Evolutionary conservation across 2,329 filamentous ascomycete species (phyloP), one percentile per base, ranked within the genome.

Genomic region (Thielaviopsis musarum): DNA sequence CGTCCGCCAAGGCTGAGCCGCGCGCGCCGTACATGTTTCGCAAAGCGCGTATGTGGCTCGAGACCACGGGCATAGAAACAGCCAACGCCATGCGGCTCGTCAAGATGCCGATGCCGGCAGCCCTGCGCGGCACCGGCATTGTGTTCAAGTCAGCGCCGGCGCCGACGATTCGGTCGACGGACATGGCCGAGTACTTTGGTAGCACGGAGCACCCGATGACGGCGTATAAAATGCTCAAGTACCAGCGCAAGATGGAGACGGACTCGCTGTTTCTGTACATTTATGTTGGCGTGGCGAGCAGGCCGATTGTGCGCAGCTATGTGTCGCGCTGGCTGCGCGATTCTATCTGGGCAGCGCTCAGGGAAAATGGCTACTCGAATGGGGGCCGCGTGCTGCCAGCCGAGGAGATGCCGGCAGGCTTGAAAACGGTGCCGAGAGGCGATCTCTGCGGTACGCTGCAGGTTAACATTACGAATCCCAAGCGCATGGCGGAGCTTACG

Each of bases 201-300:
- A 22, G 13, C 13, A 4, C 17, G 45, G 59, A 64, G 51, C 59
- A 64, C 26, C 48, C 59, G n/a, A 51, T 61, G 54, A 60, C 55
- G 12, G 51, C 38, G 52, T 62, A 64, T 52, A 45, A 53, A 13
- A 62, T 62, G 54, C 48, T 61, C 59, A 57, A 56, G 48, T 62
- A 62, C 54, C 61, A 61, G 51, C 48, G 59, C 34, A 57, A 60
- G 49, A 30, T 61, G 49, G 52, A 52, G n/a, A 49, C 48, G 6
- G 53, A 59, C 17, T 60, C 61, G 24, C 59, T 64, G 26, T 64
- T 62, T 54, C 9, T 64, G 7, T 61, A 62, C 54, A 34, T 64
- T 5, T 24, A 60, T 53, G 55, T 64, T 24, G 61, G 52, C 19
- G 57, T 57, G 21, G 13, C 28, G 3, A 58, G 45, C 9, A 58